Evolutionary conservation across 441 rosid species (phyloP).

Genomic region (Populus hybrid): DNA sequence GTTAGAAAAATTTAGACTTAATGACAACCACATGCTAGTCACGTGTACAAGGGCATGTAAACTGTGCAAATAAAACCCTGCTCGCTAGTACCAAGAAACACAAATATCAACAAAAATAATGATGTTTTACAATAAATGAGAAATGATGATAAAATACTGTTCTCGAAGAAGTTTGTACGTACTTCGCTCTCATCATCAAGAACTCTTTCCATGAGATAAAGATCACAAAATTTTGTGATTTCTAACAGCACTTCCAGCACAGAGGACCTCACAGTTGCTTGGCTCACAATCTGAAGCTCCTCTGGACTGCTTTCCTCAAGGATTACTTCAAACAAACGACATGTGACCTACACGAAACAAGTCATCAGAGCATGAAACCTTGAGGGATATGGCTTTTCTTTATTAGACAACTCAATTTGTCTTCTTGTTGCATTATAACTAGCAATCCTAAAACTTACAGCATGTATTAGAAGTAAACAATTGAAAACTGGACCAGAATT

Average conservation of each 20-base stretch:
- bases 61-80: too few relatives aligned
- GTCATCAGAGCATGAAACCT: conserved; percentile 13
- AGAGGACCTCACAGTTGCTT: conserved; percentile 85
- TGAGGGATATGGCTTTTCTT: conserved; percentile 10
- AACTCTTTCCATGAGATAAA: conserved; percentile 99
- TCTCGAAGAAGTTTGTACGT: conserved; percentile 24
- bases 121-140: not conserved
- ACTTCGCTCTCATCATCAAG: conserved; percentile 91
- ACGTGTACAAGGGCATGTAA: too few relatives aligned
- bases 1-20: too few relatives aligned
- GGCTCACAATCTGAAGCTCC: conserved; percentile 68
- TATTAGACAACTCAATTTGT: not conserved
- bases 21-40: too few relatives aligned
- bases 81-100: too few relatives aligned
- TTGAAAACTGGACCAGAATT: conserved; percentile 4
- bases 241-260: conserved; percentile 90
- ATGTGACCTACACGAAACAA: conserved; percentile 66
- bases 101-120: not conserved
- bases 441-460: not conserved
- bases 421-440: not conserved
- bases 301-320: conserved; percentile 92
- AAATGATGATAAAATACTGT: not conserved
- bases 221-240: conserved; percentile 84
- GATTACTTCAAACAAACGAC: conserved; percentile 86
- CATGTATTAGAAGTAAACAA: not conserved